These are phyloP conservation scores for Phytopythium kandeliae DNA, from an alignment of 352 stramenopile genomes.

Conservation along the genomic window DNA sequence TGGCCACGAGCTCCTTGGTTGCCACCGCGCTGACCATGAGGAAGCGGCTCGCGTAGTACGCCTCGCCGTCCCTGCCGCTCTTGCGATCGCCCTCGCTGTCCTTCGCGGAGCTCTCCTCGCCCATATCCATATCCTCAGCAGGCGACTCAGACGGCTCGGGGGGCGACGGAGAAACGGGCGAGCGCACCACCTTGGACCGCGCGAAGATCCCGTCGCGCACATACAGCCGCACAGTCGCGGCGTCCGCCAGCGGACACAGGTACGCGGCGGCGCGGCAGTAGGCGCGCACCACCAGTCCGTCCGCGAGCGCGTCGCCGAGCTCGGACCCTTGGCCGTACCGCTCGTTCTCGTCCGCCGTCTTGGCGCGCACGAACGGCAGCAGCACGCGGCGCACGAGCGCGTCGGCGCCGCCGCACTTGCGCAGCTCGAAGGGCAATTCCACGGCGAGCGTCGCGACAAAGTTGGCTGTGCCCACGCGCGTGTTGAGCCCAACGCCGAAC, in stretches of 20 bases:
- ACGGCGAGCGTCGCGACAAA: conserved; percentile 64
- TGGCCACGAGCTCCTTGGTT: conserved; percentile 60
- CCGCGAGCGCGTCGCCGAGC: conserved; percentile 18
- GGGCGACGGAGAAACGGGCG: background rate
- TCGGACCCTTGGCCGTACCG: conserved; percentile 43
- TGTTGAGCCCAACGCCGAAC: conserved; percentile 80
- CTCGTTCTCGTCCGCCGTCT: conserved; percentile 64
- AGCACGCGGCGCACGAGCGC: conserved; percentile 47
- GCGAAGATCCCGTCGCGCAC: conserved; percentile 72
- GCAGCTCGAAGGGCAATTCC: conserved; percentile 67
- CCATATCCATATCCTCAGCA: background rate
- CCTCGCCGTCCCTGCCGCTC: conserved; percentile 10
- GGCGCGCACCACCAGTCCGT: conserved; percentile 63
- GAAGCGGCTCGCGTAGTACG: conserved; percentile 50
- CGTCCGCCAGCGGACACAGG: conserved; percentile 52
- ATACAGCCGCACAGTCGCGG: conserved; percentile 37
- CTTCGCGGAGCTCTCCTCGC: conserved; percentile 1
- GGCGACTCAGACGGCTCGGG: background rate
- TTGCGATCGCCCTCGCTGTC: background rate
- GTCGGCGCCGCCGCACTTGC: conserved; percentile 56
- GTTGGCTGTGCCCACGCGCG: conserved; percentile 69
- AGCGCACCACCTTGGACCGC: conserved; percentile 15
- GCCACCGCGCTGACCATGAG: conserved; percentile 66
- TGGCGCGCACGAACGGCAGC: conserved; percentile 47
- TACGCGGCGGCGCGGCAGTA: conserved; percentile 76